Conservation (phyloP, 2,329 filamentous ascomycete species). For the Penicillium sp. region DNA sequence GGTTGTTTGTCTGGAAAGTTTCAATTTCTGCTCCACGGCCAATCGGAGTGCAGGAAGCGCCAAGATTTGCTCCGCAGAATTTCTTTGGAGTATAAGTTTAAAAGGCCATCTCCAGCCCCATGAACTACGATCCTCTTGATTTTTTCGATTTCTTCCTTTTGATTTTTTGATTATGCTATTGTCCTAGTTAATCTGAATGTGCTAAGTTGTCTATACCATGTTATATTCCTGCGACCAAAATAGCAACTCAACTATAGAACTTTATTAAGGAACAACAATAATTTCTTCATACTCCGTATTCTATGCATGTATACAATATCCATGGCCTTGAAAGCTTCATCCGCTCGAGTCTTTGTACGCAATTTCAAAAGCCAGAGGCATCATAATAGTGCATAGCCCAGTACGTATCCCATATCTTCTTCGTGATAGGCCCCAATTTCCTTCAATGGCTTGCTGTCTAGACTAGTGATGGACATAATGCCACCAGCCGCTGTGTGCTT, state of each 20-base stretch:
- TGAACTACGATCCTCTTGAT: no score
- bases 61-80: conserved; percentile 19
- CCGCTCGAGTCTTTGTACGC: neutral
- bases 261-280: neutral
- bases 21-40: conserved; percentile 36
- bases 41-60: conserved; percentile 38
- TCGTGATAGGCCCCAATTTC: neutral
- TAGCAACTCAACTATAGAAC: neutral
- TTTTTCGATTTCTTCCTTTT: neutral
- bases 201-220: neutral
- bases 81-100: conserved; percentile 15
- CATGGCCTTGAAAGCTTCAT: neutral
- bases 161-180: neutral
- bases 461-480: neutral
- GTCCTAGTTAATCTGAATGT: neutral
- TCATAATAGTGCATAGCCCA: neutral
- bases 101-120: neutral
- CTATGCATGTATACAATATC: neutral
- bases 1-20: conserved; percentile 29
- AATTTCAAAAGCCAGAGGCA: neutral
- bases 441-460: neutral
- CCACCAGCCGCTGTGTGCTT: neutral
- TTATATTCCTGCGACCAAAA: neutral
- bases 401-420: neutral
- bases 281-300: neutral